Conservation (phyloP, 768 basidiomycete genomes). For the Boletus patriciae region DNA sequence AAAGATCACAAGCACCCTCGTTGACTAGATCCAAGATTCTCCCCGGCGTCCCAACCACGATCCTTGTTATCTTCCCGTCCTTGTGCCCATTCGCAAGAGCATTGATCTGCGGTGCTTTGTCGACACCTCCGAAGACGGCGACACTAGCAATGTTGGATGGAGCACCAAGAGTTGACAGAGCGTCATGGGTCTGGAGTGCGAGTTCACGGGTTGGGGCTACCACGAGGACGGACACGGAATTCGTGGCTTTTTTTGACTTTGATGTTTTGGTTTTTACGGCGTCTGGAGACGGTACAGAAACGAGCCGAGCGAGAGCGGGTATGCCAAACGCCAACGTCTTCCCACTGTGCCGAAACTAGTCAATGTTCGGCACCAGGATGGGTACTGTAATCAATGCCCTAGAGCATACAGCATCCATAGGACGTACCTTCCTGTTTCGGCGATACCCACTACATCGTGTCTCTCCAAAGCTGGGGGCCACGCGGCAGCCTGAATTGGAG, state of each 20-base stretch:
- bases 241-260: conserved; percentile 28
- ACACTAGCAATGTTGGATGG: conserved; percentile 77
- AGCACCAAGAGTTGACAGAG: conserved; percentile 69
- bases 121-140: conserved; percentile 93
- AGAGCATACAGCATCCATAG: background rate
- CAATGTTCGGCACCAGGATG: background rate
- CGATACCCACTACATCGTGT: conserved; percentile 91
- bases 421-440: conserved; percentile 85
- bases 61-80: conserved; percentile 55
- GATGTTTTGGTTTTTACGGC: conserved; percentile 29
- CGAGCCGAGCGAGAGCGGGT: conserved; percentile 75
- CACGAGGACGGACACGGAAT: conserved; percentile 64
- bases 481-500: conserved; percentile 93
- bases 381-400: background rate
- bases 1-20: conserved; percentile 82
- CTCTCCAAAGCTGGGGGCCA: conserved; percentile 88
- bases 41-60: conserved; percentile 96
- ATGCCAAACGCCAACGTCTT: conserved; percentile 97
- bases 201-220: conserved; percentile 96
- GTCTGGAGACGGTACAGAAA: conserved; percentile 34
- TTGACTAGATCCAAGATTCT: conserved; percentile 89
- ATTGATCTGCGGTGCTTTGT: conserved; percentile 78
- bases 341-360: conserved; percentile 51
- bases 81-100: conserved; percentile 58
- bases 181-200: conserved; percentile 91